Evolutionary conservation across 306 rosid genomes (phyloP), one percentile per base, ranked within the genome.

Genomic region (Quercus mongolica): DNA sequence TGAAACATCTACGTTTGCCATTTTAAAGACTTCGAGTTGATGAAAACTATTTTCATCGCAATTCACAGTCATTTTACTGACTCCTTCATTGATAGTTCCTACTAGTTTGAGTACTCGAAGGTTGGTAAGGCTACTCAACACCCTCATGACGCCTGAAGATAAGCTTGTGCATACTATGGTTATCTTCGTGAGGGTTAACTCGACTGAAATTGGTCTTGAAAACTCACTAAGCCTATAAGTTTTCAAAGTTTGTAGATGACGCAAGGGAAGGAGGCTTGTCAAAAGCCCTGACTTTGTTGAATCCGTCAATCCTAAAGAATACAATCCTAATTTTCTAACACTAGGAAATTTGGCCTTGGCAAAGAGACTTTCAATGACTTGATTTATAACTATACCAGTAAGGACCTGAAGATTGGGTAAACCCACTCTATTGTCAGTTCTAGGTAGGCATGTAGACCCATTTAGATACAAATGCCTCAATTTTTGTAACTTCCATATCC

Each of bases 341-440:
- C 52, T 80, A 4, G 81, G 81, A 35, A 77, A 71, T 7, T 5
- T 31, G 38, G 19, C 81, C 20, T 64, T 63, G 23, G 64, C 20
- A 11, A 77, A 46, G 3, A 71, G 38, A 54, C 31, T 3, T n/a
- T 63, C 4, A 52, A 74, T 54, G 54, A 10, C 44, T 28, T 69
- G 21, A 12, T 69, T 6, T 9, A 79, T 30, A 20, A n/a, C 64
- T 17, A 83, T 49, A 9, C 20, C 25, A 19, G 71, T 26, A 15
- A 83, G 35, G 55, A 74, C 56, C 75, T 61, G 81, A 13, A 75
- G 75, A 56, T 79, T 83, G 74, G 52, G 52, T 2, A 46, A 46
- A 46, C 14, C 52, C 44, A 38, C 44, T 11, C 14, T 46, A 3
- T 46, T 46, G 15, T 46, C 52, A 9, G 52, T 46, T 46, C 52